These are phyloP conservation scores for Tetraselmis striata DNA, from an alignment of 139 green algal genomes.

Conservation along the genomic window DNA sequence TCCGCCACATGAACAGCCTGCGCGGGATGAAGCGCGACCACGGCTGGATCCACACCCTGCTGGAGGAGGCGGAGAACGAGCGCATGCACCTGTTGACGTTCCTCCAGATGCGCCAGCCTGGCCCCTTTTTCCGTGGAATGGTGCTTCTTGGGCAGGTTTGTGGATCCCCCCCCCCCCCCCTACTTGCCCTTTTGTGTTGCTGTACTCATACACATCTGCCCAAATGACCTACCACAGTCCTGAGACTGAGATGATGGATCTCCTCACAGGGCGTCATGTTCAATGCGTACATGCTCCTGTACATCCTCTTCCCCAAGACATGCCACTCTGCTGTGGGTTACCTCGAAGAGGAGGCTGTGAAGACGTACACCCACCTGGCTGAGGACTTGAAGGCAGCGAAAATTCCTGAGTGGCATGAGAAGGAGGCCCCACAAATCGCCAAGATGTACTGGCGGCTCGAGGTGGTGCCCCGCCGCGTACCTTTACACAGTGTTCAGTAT, in stretches of 20 bases:
- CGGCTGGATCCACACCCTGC: slow-evolving; percentile 90
- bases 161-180: background rate
- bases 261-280: slow-evolving; percentile 72
- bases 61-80: slow-evolving; percentile 97
- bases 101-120: slow-evolving; percentile 73
- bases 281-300: slow-evolving; percentile 77
- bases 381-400: slow-evolving; percentile 29
- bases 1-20: slow-evolving; percentile 81
- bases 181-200: background rate
- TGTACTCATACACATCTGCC: background rate
- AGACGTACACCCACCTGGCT: slow-evolving; percentile 83
- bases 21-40: slow-evolving; percentile 70
- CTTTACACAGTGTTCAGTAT: too few relatives aligned
- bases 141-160: slow-evolving; percentile 71
- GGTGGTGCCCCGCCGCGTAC: too few relatives aligned
- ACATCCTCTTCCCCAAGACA: slow-evolving; percentile 67
- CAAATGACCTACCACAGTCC: background rate
- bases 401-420: slow-evolving; percentile 58
- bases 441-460: slow-evolving; percentile 44
- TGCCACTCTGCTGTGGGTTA: slow-evolving; percentile 89
- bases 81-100: slow-evolving; percentile 94
- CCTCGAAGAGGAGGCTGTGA: slow-evolving; percentile 91
- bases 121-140: slow-evolving; percentile 57
- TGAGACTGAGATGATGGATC: background rate
- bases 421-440: slow-evolving; percentile 55